Conservation (phyloP, 2,329 filamentous ascomycete species). For the Pestalotiopsis sp. region DNA sequence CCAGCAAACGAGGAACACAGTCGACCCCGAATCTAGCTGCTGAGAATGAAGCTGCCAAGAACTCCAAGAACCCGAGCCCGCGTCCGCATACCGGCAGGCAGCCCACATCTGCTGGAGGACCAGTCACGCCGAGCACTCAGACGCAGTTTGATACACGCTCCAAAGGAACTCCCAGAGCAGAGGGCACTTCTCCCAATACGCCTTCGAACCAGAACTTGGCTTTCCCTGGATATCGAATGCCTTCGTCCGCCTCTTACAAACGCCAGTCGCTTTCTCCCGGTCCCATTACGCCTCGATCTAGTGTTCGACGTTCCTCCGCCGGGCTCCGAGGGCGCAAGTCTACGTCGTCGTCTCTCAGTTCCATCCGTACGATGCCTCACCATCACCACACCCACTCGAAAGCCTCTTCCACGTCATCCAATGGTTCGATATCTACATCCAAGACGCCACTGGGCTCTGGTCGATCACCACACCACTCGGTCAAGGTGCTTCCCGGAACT, state of each 20-base stretch:
- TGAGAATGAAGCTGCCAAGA: slow-evolving; percentile 49
- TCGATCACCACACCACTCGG: slow-evolving; percentile 83
- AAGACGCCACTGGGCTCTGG: slow-evolving; percentile 66
- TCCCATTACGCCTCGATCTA: slow-evolving; percentile 85
- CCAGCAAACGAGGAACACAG: slow-evolving; percentile 54
- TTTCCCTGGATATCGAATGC: slow-evolving; percentile 36
- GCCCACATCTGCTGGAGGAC: slow-evolving; percentile 41
- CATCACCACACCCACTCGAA: slow-evolving; percentile 89
- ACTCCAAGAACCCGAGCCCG: slow-evolving; percentile 56
- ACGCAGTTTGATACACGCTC: slow-evolving; percentile 55
- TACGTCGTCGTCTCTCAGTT: slow-evolving; percentile 92
- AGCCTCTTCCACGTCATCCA: slow-evolving; percentile 88
- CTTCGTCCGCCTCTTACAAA: slow-evolving; percentile 55
- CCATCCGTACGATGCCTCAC: slow-evolving; percentile 84
- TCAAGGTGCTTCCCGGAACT: slow-evolving; percentile 93
- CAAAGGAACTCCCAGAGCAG: slow-evolving; percentile 31
- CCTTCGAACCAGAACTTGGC: slow-evolving; percentile 34
- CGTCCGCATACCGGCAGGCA: slow-evolving; percentile 65
- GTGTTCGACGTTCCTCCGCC: slow-evolving; percentile 79
- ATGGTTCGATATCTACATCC: slow-evolving; percentile 70
- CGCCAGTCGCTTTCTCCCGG: slow-evolving; percentile 84
- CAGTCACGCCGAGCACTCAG: slow-evolving; percentile 47
- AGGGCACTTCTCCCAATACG: slow-evolving; percentile 21
- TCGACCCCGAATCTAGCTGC: slow-evolving; percentile 63
- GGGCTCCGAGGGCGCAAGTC: slow-evolving; percentile 91